Conservation (phyloP, 805 yeast species). For the Candida tallmaniae region DNA sequence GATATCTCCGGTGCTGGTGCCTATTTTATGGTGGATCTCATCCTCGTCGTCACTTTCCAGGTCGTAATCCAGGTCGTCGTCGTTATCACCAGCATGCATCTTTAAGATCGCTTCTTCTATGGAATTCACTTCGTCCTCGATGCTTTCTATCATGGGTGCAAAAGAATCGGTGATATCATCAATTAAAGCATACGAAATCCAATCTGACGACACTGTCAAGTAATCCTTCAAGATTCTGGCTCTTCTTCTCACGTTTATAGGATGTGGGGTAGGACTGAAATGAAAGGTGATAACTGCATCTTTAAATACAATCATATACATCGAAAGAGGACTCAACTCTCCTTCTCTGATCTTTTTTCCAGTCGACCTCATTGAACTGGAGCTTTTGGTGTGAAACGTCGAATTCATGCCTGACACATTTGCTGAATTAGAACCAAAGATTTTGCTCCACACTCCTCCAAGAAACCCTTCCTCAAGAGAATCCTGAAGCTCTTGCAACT, state of each 20-base stretch:
- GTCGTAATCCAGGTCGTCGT: constrained; percentile 38
- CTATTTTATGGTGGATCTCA: constrained; percentile 8
- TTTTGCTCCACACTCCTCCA: constrained; percentile 7
- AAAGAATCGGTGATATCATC: constrained; percentile 97
- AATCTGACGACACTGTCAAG: constrained; percentile 85
- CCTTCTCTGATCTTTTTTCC: constrained; percentile 37
- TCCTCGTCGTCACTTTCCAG: constrained; percentile 15
- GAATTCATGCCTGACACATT: neutral
- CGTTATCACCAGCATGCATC: constrained; percentile 71
- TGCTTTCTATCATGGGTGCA: constrained; percentile 93
- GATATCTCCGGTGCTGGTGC: constrained; percentile 14
- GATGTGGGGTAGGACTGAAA: constrained; percentile 92
- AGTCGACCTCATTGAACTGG: constrained; percentile 18
- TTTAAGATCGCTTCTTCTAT: constrained; percentile 87
- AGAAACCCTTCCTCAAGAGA: constrained; percentile 13
- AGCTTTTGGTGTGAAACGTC: constrained; percentile 10
- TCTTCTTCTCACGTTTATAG: constrained; percentile 90
- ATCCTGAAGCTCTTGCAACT: constrained; percentile 34
- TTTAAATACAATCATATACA: constrained; percentile 87
- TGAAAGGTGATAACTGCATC: constrained; percentile 93
- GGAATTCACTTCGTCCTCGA: constrained; percentile 90
- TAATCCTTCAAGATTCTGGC: constrained; percentile 85
- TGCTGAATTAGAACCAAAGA: constrained; percentile 3
- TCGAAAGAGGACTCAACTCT: constrained; percentile 83
- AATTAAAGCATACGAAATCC: constrained; percentile 95